Percentiles rank a stretch among this genome's conserved stretches.
phyloP scores from a whole-genome alignment of 176 grass and related monocot species.

The Pontederia paniculata region DNA sequence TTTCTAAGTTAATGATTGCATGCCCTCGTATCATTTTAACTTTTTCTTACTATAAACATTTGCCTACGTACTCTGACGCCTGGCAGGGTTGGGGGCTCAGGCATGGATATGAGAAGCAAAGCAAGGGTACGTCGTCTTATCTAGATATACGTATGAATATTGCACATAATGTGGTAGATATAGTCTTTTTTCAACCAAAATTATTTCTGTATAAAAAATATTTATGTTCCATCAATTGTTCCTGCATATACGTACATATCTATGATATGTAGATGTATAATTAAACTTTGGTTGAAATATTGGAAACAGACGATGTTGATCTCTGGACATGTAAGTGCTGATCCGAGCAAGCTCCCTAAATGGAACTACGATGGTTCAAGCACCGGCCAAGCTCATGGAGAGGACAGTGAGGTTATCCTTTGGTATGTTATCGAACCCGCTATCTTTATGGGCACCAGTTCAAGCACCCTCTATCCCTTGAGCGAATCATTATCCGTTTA shows the following conservation, averaged over 20 bases:
- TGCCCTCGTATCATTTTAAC: not conserved
- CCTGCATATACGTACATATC: too few relatives aligned
- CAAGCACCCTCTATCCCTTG: too few relatives aligned
- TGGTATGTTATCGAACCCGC: not conserved
- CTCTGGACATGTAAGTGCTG: conserved; percentile 2
- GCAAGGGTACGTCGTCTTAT: conserved; percentile 46
- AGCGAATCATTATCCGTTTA: too few relatives aligned
- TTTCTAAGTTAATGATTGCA: too few relatives aligned
- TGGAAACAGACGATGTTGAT: conserved; percentile 8
- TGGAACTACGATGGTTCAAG: conserved; percentile 18
- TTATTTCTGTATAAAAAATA: too few relatives aligned
- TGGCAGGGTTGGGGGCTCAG: conserved; percentile 51
- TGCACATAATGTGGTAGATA: too few relatives aligned
- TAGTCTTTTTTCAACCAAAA: too few relatives aligned
- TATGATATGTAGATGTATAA: too few relatives aligned
- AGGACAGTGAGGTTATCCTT: conserved; percentile 15
- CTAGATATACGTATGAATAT: not conserved
- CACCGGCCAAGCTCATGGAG: conserved; percentile 10
- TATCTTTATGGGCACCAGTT: not conserved
- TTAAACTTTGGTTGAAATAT: too few relatives aligned
- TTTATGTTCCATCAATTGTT: too few relatives aligned
- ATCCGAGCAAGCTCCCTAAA: conserved; percentile 6
- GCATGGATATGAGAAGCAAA: conserved; percentile 91
- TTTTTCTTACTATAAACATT: not conserved
- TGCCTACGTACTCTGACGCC: too few relatives aligned